Evolutionary conservation across 1,139 yeast species (phyloP).

Genomic region (Petasospora rhodanensis): DNA sequence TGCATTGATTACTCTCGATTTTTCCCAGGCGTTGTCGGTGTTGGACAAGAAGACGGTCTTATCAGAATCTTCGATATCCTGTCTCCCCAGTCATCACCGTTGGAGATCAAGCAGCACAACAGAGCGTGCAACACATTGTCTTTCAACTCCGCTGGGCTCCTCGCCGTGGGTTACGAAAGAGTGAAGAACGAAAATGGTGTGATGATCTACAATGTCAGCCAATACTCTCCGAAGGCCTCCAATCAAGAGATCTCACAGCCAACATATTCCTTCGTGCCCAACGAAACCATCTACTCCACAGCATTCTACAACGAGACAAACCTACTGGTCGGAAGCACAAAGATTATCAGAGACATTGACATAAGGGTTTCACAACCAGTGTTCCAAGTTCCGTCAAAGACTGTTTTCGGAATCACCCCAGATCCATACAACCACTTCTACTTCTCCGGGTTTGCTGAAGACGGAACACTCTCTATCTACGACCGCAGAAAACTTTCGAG

Average conservation of each 20-base stretch:
- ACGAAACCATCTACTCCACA: slow-evolving; percentile 70
- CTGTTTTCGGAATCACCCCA: slow-evolving; percentile 62
- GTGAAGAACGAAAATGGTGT: slow-evolving; percentile 68
- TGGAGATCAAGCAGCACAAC: slow-evolving; percentile 51
- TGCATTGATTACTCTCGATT: slow-evolving; percentile 62
- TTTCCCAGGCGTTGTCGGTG: slow-evolving; percentile 58
- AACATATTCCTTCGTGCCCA: slow-evolving; percentile 56
- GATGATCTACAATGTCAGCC: slow-evolving; percentile 78
- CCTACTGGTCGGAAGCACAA: slow-evolving; percentile 72
- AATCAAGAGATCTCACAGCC: slow-evolving; percentile 49
- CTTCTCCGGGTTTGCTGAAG: slow-evolving; percentile 76
- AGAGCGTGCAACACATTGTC: slow-evolving; percentile 75
- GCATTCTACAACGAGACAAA: slow-evolving; percentile 60
- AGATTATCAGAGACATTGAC: slow-evolving; percentile 75
- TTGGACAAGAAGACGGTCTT: slow-evolving; percentile 70
- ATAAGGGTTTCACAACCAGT: slow-evolving; percentile 63
- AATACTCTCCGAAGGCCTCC: slow-evolving; percentile 37
- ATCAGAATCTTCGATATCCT: slow-evolving; percentile 61
- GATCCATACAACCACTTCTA: slow-evolving; percentile 64
- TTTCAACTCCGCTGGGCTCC: slow-evolving; percentile 57
- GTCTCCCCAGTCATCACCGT: slow-evolving; percentile 34
- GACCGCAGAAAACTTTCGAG: slow-evolving; percentile 64
- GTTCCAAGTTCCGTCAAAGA: slow-evolving; percentile 72
- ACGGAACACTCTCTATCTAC: slow-evolving; percentile 83
- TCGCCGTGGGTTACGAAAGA: slow-evolving; percentile 80